Evolutionary conservation across 2,329 filamentous ascomycete species (phyloP), one percentile per base, ranked within the genome.

Genomic region (Penicillium sp.): DNA sequence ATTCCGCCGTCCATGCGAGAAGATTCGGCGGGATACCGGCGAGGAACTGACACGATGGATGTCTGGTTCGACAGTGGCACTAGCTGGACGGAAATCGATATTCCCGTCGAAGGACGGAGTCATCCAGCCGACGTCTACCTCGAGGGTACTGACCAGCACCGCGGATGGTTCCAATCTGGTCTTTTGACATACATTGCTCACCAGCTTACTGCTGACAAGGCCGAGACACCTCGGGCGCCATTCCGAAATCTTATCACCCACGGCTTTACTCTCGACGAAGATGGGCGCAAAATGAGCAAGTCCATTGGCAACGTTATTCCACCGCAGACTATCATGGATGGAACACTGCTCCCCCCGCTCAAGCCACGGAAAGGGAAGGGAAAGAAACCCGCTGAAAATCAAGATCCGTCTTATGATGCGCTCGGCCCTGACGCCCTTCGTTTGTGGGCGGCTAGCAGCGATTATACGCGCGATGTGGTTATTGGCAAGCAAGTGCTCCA

Each of bases 1-100:
- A 72, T 93, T 20, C 79, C 81, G 2, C 64, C 76, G 4, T 74
- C 76, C 7, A 68, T 95, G 1, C 66, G 68, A 29, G 61, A 62
- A 20, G 67, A 72, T 10, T 37, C 56, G 6, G 54, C 50, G 3
- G 61, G 67, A 4, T 92, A 83, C 57, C 71, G 76, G 32, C 82
- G 92, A 45, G 90, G 90, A 10, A 85, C 73, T 29, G 92, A 98
- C 56, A 98, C 92, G 0, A 98, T 98, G 92, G 92, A 98, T 62
- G 92, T 98, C 7, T 98, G 92, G 92, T 98, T 98, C 53, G 92
- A 98, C 62, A 96, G 92, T 50, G 92, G 92, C 4, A 95, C 85
- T 33, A 95, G 87, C 56, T 98, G 92, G 92, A 84, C 76, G 2
- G 67, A 69, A 23, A 66, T 76, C 23, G 57, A 61, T 39, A 44